Evolutionary conservation across 2,329 filamentous ascomycete genomes (phyloP).

Genomic region (Colletotrichum sp.): DNA sequence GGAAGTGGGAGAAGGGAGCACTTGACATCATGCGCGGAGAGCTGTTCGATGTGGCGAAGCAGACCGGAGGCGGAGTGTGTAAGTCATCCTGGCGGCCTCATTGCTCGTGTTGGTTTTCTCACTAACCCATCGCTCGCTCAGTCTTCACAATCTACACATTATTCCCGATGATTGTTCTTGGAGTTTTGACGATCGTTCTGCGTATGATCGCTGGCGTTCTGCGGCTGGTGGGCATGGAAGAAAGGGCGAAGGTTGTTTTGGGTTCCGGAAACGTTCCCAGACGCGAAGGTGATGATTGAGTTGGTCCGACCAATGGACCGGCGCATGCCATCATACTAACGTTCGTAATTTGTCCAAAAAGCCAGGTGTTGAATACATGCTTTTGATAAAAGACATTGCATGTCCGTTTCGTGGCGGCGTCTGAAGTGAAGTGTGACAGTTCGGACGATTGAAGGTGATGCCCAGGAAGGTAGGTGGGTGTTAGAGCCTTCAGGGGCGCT

Average conservation of each 20-base stretch:
- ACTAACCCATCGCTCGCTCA: conserved; percentile 23
- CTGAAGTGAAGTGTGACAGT: background rate
- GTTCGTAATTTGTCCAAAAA: background rate
- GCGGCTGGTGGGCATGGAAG: background rate
- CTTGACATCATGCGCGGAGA: conserved; percentile 44
- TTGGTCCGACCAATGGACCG: background rate
- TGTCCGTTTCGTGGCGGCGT: background rate
- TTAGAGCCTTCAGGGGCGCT: background rate
- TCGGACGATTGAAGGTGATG: background rate
- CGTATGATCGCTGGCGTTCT: conserved; percentile 25
- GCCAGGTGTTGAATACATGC: background rate
- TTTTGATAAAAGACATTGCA: background rate
- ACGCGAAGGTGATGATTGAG: conserved; percentile 1
- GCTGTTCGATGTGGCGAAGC: conserved; percentile 41
- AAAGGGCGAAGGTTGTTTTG: background rate
- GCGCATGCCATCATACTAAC: background rate
- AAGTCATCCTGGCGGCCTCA: conserved; percentile 24
- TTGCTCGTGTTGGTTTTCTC: background rate
- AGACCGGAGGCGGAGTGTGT: conserved; percentile 41
- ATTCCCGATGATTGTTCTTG: conserved; percentile 39
- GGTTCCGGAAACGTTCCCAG: conserved; percentile 7
- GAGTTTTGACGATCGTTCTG: conserved; percentile 36
- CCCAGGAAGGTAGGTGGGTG: background rate
- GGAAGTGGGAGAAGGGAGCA: conserved; percentile 41
- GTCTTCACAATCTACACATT: conserved; percentile 40